These are phyloP conservation scores for Adansonia rubrostipa DNA, from an alignment of 441 rosid species.

Conservation along the genomic window DNA sequence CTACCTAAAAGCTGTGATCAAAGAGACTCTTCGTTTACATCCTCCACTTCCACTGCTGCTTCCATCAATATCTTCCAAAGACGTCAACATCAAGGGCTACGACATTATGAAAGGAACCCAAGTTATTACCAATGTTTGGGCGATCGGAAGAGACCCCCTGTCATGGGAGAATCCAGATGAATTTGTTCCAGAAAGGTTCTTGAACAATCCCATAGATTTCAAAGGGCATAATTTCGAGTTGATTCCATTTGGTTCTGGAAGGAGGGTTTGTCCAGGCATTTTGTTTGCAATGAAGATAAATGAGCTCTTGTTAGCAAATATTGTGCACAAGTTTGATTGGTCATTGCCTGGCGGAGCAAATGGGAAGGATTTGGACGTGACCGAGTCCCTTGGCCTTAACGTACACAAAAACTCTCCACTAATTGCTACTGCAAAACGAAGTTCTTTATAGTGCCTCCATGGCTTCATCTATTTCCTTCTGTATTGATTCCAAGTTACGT, in stretches of 20 bases:
- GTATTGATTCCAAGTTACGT: neutral
- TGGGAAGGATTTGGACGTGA: conserved; percentile 22
- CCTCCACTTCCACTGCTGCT: conserved; percentile 34
- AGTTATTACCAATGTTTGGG: conserved; percentile 33
- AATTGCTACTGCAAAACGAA: conserved; percentile 24
- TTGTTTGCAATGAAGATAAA: conserved; percentile 18
- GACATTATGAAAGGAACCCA: conserved; percentile 30
- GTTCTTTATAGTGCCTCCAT: neutral
- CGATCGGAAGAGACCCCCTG: conserved; percentile 33
- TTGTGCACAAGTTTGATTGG: conserved; percentile 36
- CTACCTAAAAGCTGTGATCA: conserved; percentile 40
- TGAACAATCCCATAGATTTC: conserved; percentile 27
- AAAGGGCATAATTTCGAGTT: conserved; percentile 35
- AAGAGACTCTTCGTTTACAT: conserved; percentile 38
- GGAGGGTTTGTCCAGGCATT: conserved; percentile 34
- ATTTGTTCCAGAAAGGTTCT: conserved; percentile 35
- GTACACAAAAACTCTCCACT: conserved; percentile 29
- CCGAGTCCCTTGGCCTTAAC: conserved; percentile 20
- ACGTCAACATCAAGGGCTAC: conserved; percentile 28
- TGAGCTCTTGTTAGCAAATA: conserved; percentile 36
- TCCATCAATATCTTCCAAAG: conserved; percentile 21
- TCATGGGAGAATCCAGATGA: conserved; percentile 34
- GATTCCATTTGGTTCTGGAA: conserved; percentile 37
- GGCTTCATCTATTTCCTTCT: neutral
- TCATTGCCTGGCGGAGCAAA: conserved; percentile 22